Base-by-base conservation (phyloP, 306 rosid genomes). In the Quercus aquifolioides region DNA sequence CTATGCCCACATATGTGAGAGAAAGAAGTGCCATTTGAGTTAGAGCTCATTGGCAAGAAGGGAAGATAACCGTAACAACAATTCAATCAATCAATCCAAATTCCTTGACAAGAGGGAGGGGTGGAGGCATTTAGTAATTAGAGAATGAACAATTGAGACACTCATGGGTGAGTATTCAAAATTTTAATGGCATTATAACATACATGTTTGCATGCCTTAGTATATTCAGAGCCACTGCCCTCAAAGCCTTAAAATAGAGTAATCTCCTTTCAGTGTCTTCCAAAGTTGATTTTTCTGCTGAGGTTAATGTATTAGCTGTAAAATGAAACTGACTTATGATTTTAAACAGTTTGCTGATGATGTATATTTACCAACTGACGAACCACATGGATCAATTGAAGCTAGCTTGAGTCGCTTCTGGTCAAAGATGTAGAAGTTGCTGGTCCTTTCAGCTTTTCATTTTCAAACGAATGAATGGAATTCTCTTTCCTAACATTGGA, bases 361-460 rank as follows among this genome's bases (percentile, higher is more conserved):
- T 83, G 99, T 95, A 46, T 95, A 90, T 76, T 86, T 93, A 21
- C 99, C 99, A 57, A 95, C 96, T 57, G 96, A 91, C 38, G 98
- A 95, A 86, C 98, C 99, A 3, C 98, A 91, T 70, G 97, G 99
- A 56, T 90, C 99, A 33, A 93, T 95, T 76, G 84, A 95, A 90
- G 97, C 99, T 57, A 93, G 83, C 87, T 83, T 93, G 84, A 88
- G 91, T 87, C 94, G 96, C 69, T 59, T 72, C 85, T 62, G 85
- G 82, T 93, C 99, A 52, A 95, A 88, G 92, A 76, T 92, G 88
- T 95, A 84, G 82, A 79, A 68, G 51, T 68, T 33, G 57, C 21
- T 25, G 9, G 1, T 55, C 17, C 14, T 19, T 57, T 73, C 1
- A 4, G 9, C 60, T 41, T 30, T 33, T 65, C 33, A 65, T 49